These are phyloP conservation scores for Vitis hybrid DNA, from an alignment of 177 flowering plant species.

Conservation along the genomic window DNA sequence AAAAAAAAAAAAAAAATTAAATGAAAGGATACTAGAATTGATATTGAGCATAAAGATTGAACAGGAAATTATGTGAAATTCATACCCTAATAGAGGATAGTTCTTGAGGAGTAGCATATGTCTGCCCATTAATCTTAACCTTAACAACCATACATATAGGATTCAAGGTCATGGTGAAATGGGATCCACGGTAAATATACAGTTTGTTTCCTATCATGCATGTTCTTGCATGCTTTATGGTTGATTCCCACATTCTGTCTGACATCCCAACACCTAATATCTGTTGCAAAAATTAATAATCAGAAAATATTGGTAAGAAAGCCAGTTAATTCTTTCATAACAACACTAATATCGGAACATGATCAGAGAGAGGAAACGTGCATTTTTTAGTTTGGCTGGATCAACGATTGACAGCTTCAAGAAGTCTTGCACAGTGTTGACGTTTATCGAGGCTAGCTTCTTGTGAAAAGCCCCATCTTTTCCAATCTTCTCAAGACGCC, in stretches of 20 bases:
- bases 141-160: conserved; percentile 55
- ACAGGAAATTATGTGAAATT: not conserved
- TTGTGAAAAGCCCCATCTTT: conserved; percentile 76
- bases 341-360: too few relatives aligned
- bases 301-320: not conserved
- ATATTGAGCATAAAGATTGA: too few relatives aligned
- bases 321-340: not conserved
- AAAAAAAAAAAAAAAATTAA: not conserved
- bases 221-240: conserved; percentile 56
- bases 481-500: conserved; percentile 83
- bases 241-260: conserved; percentile 70
- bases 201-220: conserved; percentile 55
- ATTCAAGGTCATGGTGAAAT: conserved; percentile 31
- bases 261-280: conserved; percentile 73
- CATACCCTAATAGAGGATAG: conserved; percentile 32
- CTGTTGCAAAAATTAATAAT: conserved; percentile 29
- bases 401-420: conserved; percentile 47
- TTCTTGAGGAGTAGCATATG: conserved; percentile 17
- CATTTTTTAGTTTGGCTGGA: conserved; percentile 38
- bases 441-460: conserved; percentile 30
- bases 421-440: conserved; percentile 68
- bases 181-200: conserved; percentile 25
- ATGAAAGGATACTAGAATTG: too few relatives aligned
- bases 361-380: conserved; percentile 13
- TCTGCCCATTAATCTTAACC: conserved; percentile 36